Conservation (phyloP, 441 rosid genomes). For the Syzygium malaccense region DNA sequence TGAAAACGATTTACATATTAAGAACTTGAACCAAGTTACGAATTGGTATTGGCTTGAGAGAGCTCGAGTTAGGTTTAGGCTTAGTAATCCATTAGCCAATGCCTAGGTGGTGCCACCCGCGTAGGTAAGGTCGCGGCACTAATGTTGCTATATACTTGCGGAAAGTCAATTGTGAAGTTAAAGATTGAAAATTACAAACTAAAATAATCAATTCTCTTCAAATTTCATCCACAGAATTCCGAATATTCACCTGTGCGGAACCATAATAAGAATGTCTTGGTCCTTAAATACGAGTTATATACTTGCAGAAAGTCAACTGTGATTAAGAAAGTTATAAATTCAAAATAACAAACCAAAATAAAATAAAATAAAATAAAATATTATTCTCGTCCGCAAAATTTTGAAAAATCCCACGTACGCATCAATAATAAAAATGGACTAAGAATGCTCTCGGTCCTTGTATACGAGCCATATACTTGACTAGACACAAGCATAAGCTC, state of each 20-base stretch:
- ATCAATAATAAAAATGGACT: background rate
- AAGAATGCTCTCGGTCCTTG: background rate
- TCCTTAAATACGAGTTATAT: background rate
- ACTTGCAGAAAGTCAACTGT: background rate
- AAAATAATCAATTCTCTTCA: background rate
- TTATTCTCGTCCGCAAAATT: background rate
- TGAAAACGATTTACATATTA: no score
- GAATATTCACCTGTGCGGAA: background rate
- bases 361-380: no score
- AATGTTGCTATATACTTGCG: background rate
- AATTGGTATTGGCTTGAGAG: no score
- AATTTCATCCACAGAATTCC: background rate
- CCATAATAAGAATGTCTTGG: background rate
- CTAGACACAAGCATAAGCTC: background rate
- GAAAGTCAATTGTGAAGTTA: background rate
- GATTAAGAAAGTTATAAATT: background rate
- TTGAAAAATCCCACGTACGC: background rate
- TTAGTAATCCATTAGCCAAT: no score
- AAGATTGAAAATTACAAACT: background rate
- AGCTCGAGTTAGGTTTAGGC: no score
- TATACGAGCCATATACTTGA: background rate
- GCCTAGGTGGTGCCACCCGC: no score
- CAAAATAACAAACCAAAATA: background rate
- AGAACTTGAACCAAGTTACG: no score
- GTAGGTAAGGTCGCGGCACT: no score